Evolutionary conservation across 345 rosid species (phyloP).

Genomic region (Lumnitzera littorea): DNA sequence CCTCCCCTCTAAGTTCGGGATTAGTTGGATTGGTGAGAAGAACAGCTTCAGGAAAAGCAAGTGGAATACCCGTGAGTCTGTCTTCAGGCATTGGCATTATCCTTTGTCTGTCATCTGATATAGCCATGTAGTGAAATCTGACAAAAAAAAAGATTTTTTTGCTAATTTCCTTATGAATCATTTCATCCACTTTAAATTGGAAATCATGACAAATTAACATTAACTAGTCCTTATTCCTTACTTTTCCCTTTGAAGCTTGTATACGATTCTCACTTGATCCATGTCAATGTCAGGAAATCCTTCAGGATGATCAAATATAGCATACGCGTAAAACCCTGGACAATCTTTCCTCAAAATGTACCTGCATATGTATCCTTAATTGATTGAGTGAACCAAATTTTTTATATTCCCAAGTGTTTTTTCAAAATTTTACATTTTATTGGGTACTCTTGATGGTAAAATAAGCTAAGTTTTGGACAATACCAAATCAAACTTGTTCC

Average conservation of each 20-base stretch:
- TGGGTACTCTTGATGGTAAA: too few relatives aligned
- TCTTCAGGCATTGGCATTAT: constrained; percentile 63
- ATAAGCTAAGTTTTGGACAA: too few relatives aligned
- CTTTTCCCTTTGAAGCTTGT: constrained; percentile 58
- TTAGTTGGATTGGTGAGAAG: constrained; percentile 52
- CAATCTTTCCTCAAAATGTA: constrained; percentile 58
- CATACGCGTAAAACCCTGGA: constrained; percentile 64
- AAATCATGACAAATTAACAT: neutral
- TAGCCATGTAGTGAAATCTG: constrained; percentile 77
- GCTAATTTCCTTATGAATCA: neutral
- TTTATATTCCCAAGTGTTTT: neutral
- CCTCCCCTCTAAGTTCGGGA: constrained; percentile 62
- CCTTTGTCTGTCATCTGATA: constrained; percentile 64
- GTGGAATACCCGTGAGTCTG: constrained; percentile 24
- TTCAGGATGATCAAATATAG: constrained; percentile 54
- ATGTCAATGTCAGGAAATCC: constrained; percentile 86
- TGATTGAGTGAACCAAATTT: too few relatives aligned
- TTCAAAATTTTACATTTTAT: neutral
- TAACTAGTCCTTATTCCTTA: constrained; percentile 10
- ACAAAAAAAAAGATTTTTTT: neutral
- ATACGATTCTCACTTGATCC: constrained; percentile 80
- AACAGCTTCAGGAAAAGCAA: constrained; percentile 87
- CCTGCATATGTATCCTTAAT: constrained; percentile 25
- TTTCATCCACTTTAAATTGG: neutral
- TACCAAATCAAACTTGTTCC: too few relatives aligned